Percentiles rank a stretch among this genome's conserved stretches.
These are phyloP conservation scores for Antitrichia curtipendula DNA, from an alignment of 225 moss, liverwort and hornwort species.

Conservation along the genomic window DNA sequence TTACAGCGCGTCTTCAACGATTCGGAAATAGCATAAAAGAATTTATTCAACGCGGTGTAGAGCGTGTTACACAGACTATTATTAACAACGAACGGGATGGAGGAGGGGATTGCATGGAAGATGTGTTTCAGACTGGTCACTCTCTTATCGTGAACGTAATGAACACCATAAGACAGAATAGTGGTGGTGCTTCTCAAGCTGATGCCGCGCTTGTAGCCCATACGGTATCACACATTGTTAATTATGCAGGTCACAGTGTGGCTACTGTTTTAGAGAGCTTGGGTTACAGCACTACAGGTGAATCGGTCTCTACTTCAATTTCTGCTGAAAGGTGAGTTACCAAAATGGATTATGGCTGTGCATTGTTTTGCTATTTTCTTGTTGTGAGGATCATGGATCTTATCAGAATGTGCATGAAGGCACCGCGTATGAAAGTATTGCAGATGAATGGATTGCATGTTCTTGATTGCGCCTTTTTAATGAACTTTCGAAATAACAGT, in stretches of 20 bases:
- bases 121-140: conserved; percentile 57
- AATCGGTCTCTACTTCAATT: conserved; percentile 19
- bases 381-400: not conserved
- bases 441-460: not conserved
- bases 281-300: conserved; percentile 31
- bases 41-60: conserved; percentile 46
- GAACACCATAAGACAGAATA: conserved; percentile 73
- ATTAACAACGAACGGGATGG: conserved; percentile 67
- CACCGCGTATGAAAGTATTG: not conserved
- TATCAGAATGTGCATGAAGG: not conserved
- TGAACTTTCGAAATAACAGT: conserved; percentile 3
- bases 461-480: not conserved
- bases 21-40: conserved; percentile 62
- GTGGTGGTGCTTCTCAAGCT: conserved; percentile 54
- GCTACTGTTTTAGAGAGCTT: conserved; percentile 62
- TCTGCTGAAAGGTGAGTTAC: conserved; percentile 35
- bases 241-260: conserved; percentile 43
- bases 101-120: conserved; percentile 56
- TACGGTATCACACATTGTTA: conserved; percentile 52
- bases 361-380: not conserved
- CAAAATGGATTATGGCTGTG: not conserved
- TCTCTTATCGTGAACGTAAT: conserved; percentile 59
- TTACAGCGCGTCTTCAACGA: conserved; percentile 65
- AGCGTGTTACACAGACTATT: conserved; percentile 47
- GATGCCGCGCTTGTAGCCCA: conserved; percentile 75